Conservation (phyloP, 805 yeast species). For the Priceomyces castillae region DNA sequence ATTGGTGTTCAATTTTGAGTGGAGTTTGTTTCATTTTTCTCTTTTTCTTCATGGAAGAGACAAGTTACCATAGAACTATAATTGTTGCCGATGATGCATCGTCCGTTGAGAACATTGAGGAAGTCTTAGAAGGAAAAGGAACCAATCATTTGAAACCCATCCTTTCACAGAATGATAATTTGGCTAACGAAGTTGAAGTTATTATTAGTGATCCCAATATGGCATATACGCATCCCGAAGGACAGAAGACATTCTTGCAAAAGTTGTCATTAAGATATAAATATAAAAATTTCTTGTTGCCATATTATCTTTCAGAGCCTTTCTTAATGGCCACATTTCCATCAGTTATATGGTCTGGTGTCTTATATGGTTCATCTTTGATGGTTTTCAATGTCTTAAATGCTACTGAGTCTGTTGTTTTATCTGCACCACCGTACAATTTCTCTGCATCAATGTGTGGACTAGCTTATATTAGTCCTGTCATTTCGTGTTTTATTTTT, state of each 20-base stretch:
- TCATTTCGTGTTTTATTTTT: slow-evolving; percentile 22
- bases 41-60: slow-evolving; percentile 31
- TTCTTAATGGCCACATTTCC: slow-evolving; percentile 20
- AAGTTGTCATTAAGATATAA: slow-evolving; percentile 5
- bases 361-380: slow-evolving; percentile 48
- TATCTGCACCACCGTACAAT: slow-evolving; percentile 50
- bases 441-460: slow-evolving; percentile 45
- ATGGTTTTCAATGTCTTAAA: slow-evolving; percentile 48
- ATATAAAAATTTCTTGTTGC: slow-evolving; percentile 43
- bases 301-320: slow-evolving; percentile 37
- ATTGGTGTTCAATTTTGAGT: slow-evolving; percentile 28
- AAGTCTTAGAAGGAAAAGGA: slow-evolving; percentile 1
- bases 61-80: slow-evolving; percentile 10
- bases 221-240: background rate
- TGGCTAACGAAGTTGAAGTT: background rate
- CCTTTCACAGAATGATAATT: background rate
- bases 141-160: background rate
- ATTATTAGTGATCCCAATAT: background rate
- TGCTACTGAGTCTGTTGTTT: slow-evolving; percentile 45
- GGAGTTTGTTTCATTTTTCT: slow-evolving; percentile 21
- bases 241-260: slow-evolving; percentile 7
- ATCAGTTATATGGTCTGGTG: slow-evolving; percentile 58
- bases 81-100: background rate
- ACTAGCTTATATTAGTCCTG: slow-evolving; percentile 14
- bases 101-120: slow-evolving; percentile 3